These are phyloP conservation scores for Pseudogymnoascus sp. DNA, from an alignment of 2,329 filamentous ascomycete species.

Conservation along the genomic window DNA sequence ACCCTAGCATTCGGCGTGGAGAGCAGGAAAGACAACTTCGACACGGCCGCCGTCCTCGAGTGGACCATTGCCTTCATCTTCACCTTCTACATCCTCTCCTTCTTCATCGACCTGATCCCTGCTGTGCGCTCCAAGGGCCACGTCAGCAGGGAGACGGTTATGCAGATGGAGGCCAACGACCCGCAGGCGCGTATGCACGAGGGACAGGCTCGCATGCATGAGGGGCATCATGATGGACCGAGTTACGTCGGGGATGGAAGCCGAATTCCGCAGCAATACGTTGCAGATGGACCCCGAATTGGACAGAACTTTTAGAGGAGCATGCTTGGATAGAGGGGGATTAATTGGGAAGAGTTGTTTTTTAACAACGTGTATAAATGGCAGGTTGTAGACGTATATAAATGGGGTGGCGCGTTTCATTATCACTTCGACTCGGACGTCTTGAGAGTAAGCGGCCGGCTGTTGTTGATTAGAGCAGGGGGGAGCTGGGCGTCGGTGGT, in stretches of 20 bases:
- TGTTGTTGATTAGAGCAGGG: not conserved
- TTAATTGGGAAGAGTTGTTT: not conserved
- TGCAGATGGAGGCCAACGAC: slow-evolving; percentile 26
- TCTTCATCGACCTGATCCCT: slow-evolving; percentile 79
- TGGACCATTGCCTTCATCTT: slow-evolving; percentile 75
- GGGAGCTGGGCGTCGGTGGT: not conserved
- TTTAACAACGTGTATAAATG: not conserved
- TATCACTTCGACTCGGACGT: not conserved
- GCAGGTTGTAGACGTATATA: not conserved
- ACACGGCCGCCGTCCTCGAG: slow-evolving; percentile 42
- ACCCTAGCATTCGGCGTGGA: not conserved
- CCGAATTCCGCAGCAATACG: not conserved
- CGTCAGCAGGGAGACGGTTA: slow-evolving; percentile 18
- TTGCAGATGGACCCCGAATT: not conserved
- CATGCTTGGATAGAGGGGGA: not conserved
- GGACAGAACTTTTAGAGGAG: not conserved
- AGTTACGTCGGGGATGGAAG: slow-evolving; percentile 4
- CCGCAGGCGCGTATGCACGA: not conserved
- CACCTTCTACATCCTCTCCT: slow-evolving; percentile 80
- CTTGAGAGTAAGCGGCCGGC: not conserved
- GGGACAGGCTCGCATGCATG: not conserved
- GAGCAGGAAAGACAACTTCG: not conserved
- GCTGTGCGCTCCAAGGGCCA: slow-evolving; percentile 34
- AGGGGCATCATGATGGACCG: not conserved
- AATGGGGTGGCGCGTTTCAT: not conserved